Evolutionary conservation across 768 basidiomycete genomes (phyloP).

Genomic region (Aureoboletus auriporus): DNA sequence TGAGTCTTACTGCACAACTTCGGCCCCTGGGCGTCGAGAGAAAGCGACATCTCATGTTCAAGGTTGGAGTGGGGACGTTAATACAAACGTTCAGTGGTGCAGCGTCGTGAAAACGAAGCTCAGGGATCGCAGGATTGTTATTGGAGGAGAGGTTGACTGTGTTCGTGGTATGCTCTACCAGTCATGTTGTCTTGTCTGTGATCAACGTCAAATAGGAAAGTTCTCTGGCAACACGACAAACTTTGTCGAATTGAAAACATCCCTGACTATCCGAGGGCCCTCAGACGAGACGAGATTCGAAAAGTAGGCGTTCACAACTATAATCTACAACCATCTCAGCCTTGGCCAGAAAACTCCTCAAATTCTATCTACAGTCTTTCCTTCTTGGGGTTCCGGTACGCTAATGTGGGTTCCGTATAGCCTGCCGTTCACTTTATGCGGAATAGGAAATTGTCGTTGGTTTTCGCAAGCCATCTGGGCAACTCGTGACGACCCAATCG

Average conservation of each 20-base stretch:
- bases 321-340: background rate
- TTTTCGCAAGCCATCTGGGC: slow-evolving; percentile 77
- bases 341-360: slow-evolving; percentile 71
- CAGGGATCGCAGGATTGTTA: slow-evolving; percentile 62
- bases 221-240: slow-evolving; percentile 60
- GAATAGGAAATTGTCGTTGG: slow-evolving; percentile 79
- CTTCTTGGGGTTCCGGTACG: slow-evolving; percentile 86
- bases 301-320: slow-evolving; percentile 45
- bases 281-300: slow-evolving; percentile 75
- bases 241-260: slow-evolving; percentile 88
- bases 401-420: slow-evolving; percentile 1
- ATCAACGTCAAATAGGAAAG: slow-evolving; percentile 38
- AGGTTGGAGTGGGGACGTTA: slow-evolving; percentile 78
- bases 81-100: slow-evolving; percentile 91
- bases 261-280: slow-evolving; percentile 58
- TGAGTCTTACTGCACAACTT: slow-evolving; percentile 78
- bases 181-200: background rate
- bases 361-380: slow-evolving; percentile 90
- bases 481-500: slow-evolving; percentile 58
- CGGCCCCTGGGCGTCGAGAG: slow-evolving; percentile 23
- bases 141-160: slow-evolving; percentile 92
- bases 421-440: slow-evolving; percentile 2
- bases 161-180: slow-evolving; percentile 53
- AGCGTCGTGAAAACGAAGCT: slow-evolving; percentile 84
- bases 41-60: slow-evolving; percentile 22